phyloP scores from a whole-genome alignment of 208 protist species.

The Blechomonas ayalai region DNA sequence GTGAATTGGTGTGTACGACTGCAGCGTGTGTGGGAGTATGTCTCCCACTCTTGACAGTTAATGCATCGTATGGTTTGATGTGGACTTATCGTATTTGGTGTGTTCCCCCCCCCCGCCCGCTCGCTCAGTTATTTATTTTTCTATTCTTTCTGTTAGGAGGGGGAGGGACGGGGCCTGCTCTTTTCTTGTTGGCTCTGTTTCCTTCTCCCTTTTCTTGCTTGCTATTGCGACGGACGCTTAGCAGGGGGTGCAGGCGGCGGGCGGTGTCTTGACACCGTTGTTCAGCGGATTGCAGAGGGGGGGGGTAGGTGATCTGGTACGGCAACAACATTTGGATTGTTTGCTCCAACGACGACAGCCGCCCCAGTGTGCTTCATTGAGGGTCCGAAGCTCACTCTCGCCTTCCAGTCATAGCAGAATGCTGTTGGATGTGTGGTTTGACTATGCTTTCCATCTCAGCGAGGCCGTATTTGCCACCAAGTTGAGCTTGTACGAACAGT shows the following conservation, averaged over 20 bases:
- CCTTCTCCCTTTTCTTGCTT: slow-evolving; percentile 12
- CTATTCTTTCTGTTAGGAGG: slow-evolving; percentile 3
- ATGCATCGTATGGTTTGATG: no score
- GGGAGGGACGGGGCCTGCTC: neutral
- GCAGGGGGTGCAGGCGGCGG: neutral
- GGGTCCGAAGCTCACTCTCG: no score
- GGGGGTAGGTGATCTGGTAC: neutral
- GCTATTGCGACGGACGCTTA: slow-evolving; percentile 1
- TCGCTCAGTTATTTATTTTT: slow-evolving; percentile 5
- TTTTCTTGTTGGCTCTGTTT: slow-evolving; percentile 4
- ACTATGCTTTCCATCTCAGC: slow-evolving; percentile 25
- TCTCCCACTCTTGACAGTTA: no score
- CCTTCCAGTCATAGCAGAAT: neutral
- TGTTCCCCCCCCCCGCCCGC: no score
- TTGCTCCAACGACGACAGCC: no score
- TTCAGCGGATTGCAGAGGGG: neutral
- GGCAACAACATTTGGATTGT: no score
- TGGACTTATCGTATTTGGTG: no score
- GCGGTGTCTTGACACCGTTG: neutral
- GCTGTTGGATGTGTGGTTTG: slow-evolving; percentile 45
- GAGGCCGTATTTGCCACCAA: slow-evolving; percentile 50
- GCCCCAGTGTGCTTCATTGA: no score
- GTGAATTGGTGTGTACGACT: no score
- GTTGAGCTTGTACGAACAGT: slow-evolving; percentile 40
- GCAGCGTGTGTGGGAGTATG: no score